Evolutionary conservation across 768 basidiomycete species (phyloP).

Genomic region (Suillus discolor): DNA sequence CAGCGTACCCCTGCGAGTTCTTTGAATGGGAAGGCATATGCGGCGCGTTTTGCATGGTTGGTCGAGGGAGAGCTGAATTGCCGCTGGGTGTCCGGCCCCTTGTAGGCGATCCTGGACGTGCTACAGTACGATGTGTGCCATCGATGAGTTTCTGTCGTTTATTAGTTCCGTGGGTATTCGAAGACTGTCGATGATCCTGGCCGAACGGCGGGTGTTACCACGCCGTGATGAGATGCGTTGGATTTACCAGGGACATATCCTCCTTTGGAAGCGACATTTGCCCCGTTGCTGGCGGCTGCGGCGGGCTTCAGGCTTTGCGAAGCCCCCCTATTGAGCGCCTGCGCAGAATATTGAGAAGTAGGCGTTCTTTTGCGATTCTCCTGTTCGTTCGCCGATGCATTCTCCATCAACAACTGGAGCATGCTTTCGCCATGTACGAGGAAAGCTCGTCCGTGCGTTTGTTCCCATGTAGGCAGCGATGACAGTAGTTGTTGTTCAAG

Average conservation of each 20-base stretch:
- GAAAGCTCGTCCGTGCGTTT: constrained; percentile 71
- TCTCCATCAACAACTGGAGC: constrained; percentile 75
- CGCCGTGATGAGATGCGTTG: constrained; percentile 28
- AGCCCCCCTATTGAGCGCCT: constrained; percentile 27
- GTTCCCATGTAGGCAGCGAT: constrained; percentile 86
- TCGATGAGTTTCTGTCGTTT: constrained; percentile 66
- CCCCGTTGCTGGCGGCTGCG: constrained; percentile 9
- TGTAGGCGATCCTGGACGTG: constrained; percentile 27
- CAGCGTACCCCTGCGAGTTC: constrained; percentile 27
- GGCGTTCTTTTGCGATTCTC: constrained; percentile 70
- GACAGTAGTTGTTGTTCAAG: constrained; percentile 85
- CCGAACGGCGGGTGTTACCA: constrained; percentile 66
- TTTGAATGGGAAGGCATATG: constrained; percentile 23
- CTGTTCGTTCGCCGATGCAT: constrained; percentile 70
- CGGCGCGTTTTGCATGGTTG: constrained; percentile 6
- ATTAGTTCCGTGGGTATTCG: constrained; percentile 49
- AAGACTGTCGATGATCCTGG: constrained; percentile 42
- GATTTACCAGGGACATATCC: constrained; percentile 34
- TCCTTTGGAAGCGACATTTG: constrained; percentile 12
- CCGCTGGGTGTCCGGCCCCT: constrained; percentile 32
- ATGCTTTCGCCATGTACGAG: constrained; percentile 84
- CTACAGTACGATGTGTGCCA: constrained; percentile 22
- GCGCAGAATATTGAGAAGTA: constrained; percentile 35
- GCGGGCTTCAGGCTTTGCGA: constrained; percentile 32
- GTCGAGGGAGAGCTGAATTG: constrained; percentile 18